Evolutionary conservation across 257 asterid species (phyloP), one percentile per base, ranked within the genome.

Genomic region (Galeopsis tetrahit): DNA sequence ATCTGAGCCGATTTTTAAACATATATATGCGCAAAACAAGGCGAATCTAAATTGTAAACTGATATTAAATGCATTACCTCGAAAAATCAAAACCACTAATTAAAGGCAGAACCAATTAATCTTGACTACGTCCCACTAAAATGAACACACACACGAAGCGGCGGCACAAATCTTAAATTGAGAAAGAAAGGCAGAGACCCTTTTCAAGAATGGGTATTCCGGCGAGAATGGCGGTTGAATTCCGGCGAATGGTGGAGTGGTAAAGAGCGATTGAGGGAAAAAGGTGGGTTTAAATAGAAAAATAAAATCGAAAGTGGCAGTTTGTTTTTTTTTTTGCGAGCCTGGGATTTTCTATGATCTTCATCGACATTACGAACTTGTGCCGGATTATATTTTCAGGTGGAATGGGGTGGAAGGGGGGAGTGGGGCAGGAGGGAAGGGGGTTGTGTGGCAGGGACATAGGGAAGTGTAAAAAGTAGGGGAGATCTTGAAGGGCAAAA

Each of bases 21-120:
- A 62, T 69, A 68, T 53, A 49, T 57, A 5, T 72, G 72, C 74
- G 80, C 79, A 82, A 70, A 85, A 82, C 82, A 76, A 75, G 89
- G 82, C 74, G 85, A 82, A 82, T 84, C 86, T 75, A 42, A 74
- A 59, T 75, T 40, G 78, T 56, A 52, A 69, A 61, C 73, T 11
- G 60, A 9, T 74, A 81, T 68, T 81, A 74, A 81, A 79, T 79
- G 78, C 80, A 52, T 38, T 67, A 11, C 69, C 82, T 81, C 80
- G 82, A 81, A 72, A 61, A 63, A 72, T 66, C 42, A 66, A 42
- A 78, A 60, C 40, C 69, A 57, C 28, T 5, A 64, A 73, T 61
- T n/a, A n/a, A n/a, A n/a, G n/a, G n/a, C n/a, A n/a, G n/a, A n/a
- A n/a, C n/a, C n/a, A n/a, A n/a, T n/a, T 15, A 76, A 75, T 58